Base-by-base conservation (phyloP, 2,329 filamentous ascomycete species). In the Xylariaceae sp. region DNA sequence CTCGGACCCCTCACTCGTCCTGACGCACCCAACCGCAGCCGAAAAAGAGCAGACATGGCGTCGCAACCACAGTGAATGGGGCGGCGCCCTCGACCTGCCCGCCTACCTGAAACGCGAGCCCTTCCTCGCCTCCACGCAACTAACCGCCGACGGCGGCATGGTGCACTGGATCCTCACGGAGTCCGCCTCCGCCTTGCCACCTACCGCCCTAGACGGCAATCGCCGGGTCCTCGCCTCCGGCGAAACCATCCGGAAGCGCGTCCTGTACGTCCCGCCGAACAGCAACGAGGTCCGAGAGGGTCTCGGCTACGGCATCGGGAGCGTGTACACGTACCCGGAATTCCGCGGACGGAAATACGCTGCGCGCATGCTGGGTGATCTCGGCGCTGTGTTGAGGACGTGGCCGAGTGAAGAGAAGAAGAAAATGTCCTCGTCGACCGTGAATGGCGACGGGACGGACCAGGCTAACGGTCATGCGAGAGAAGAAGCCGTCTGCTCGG, bases 321-420 rank as follows among this genome's bases (percentile, higher is more conserved):
- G 87, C 61, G 91, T 95, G n/a, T 94, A 87, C 72, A 91, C 87
- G 3, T 81, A 85, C 47, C 80, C 83, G 0, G 78, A 84, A 67
- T 84, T 84, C 71, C 77, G 90, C 59, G 86, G 88, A 3, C 82
- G 80, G 65, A 88, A 90, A 17, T 96, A 96, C 74, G 91, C 90
- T 0, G 82, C 81, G 58, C 80, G 87, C 57, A 92, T 94, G 87
- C 82, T 92, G 72, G 73, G 74, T 48, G 85, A 92, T 66, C 71
- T 94, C 42, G 85, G 82, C 11, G 64, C 69, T 7, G 64, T 67
- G 42, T 71, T 84, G 23, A 62, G 66, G 57, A 67, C 60, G 2
- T 77, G 74, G 74, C 75, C 76, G 3, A n/a, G 11, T n/a, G 65
- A 69, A 62, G 39, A 37, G 39, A 64, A 70, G 63, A 44, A 18